A percentile compares a stretch with the other conserved stretches of the same genome.
Conservation (phyloP, 2,329 filamentous ascomycete genomes). For the Monosporascus sp. region DNA sequence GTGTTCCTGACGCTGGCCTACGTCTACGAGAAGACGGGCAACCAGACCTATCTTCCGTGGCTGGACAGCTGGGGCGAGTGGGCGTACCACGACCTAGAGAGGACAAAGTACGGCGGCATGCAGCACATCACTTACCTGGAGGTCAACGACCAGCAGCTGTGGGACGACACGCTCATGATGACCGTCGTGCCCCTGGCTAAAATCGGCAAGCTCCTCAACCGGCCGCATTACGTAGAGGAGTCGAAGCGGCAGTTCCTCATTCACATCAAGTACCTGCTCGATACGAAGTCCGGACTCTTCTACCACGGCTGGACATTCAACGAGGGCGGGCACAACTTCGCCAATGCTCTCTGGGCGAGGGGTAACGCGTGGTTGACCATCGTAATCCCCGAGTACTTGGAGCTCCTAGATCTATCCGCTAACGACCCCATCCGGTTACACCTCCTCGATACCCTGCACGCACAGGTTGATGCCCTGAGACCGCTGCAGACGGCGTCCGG, state of each 20-base stretch:
- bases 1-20: slow-evolving; percentile 71
- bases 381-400: slow-evolving; percentile 76
- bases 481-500: slow-evolving; percentile 57
- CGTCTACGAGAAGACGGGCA: slow-evolving; percentile 70
- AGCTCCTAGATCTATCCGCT: slow-evolving; percentile 58
- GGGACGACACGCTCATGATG: slow-evolving; percentile 89
- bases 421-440: slow-evolving; percentile 60
- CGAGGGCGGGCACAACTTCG: slow-evolving; percentile 59
- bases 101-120: slow-evolving; percentile 67
- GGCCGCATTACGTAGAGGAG: slow-evolving; percentile 71
- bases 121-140: slow-evolving; percentile 72
- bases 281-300: slow-evolving; percentile 66
- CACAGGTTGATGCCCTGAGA: slow-evolving; percentile 63
- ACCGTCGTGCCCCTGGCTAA: slow-evolving; percentile 76
- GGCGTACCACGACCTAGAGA: slow-evolving; percentile 71
- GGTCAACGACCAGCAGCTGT: slow-evolving; percentile 69
- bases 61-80: slow-evolving; percentile 78
- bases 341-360: slow-evolving; percentile 51
- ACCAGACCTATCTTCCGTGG: slow-evolving; percentile 69
- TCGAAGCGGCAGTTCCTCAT: slow-evolving; percentile 73
- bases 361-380: slow-evolving; percentile 76
- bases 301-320: slow-evolving; percentile 82
- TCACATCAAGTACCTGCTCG: slow-evolving; percentile 75
- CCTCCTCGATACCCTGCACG: slow-evolving; percentile 59
- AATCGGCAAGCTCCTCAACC: slow-evolving; percentile 65